Evolutionary conservation across 352 stramenopile genomes (phyloP), one percentile per base, ranked within the genome.

Genomic region (Pythium rhizo-oryzae): DNA sequence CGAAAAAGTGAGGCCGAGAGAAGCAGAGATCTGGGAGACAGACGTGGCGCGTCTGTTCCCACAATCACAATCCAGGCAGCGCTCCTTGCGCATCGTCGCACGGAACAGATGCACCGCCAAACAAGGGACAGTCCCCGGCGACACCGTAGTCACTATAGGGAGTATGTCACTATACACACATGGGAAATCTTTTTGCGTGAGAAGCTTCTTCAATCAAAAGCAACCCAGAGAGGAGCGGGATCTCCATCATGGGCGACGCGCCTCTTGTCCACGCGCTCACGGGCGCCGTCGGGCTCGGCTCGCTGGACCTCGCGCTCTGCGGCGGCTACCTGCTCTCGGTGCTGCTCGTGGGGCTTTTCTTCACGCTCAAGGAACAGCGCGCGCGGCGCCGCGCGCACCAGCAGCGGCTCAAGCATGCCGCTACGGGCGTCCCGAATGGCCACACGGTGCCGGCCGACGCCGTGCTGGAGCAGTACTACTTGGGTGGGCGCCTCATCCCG

Each of bases 381-480:
- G 75, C 65, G 59, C 76, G 80, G 41, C 72, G 80, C 28, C 59
- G 61, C 19, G 44, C 78, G 30, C 78, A 73, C 12, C 72, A 80
- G 28, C 74, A 72, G 52, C 69, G 62, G 2, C 52, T 67, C 15
- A 55, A 62, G 8, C 51, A 69, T 43, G 35, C 66, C 19, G 70
- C 30, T 37, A 28, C 65, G 41, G 54, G 53, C 39, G 24, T 63
- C 1, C 57, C 57, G 41, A 67, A 66, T 49, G 23, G 46, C 52
- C 24, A 52, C 37, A 72, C 35, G 35, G 1, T 70, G 47, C 41
- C 43, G 44, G 62, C 75, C 16, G 69, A 85, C 63, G 50, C 76
- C 9, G 63, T 87, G 18, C 63, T 92, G 24, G 83, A 93, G 46
- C 82, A 91, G 51, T 93, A 93, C 67, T 92, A 93, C 47, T 78